phyloP scores from a whole-genome alignment of 2,329 filamentous ascomycete species.

The Zymoseptoria brevis region DNA sequence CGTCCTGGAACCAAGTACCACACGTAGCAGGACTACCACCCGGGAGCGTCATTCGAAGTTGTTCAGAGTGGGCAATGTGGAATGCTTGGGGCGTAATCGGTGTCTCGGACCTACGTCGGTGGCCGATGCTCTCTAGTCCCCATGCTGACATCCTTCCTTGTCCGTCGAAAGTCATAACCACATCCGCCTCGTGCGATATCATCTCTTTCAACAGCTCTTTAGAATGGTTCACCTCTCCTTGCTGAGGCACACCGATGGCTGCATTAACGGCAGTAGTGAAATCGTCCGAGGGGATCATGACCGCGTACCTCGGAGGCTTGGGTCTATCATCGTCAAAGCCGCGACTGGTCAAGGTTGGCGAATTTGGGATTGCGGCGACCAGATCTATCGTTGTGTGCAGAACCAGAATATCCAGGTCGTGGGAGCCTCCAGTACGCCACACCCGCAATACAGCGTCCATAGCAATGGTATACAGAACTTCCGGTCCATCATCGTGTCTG shows the following conservation, averaged over 20 bases:
- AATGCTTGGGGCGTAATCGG: constrained; percentile 57
- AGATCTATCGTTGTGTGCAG: constrained; percentile 79
- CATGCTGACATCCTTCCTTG: constrained; percentile 81
- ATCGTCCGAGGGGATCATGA: constrained; percentile 75
- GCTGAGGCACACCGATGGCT: constrained; percentile 37
- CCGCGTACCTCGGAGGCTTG: constrained; percentile 50
- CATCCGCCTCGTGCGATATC: constrained; percentile 75
- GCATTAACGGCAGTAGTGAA: constrained; percentile 60
- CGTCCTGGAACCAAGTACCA: constrained; percentile 24
- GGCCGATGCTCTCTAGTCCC: constrained; percentile 80
- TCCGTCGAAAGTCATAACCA: constrained; percentile 80
- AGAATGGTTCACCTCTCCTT: constrained; percentile 54
- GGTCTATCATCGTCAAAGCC: constrained; percentile 30
- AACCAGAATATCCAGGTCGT: constrained; percentile 63
- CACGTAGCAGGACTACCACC: constrained; percentile 15
- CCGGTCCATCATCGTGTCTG: constrained; percentile 45
- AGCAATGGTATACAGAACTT: constrained; percentile 85
- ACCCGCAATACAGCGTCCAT: constrained; percentile 71
- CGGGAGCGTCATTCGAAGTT: constrained; percentile 30
- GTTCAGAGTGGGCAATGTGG: constrained; percentile 72
- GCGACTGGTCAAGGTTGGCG: constrained; percentile 37
- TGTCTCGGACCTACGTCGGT: constrained; percentile 46
- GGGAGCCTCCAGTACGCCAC: constrained; percentile 71
- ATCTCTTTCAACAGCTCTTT: constrained; percentile 79
- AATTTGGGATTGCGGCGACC: constrained; percentile 51